A percentile compares a stretch with the other conserved stretches of the same genome.
Evolutionary conservation across 805 yeast species (phyloP).

Genomic region (Candida hungchunana): DNA sequence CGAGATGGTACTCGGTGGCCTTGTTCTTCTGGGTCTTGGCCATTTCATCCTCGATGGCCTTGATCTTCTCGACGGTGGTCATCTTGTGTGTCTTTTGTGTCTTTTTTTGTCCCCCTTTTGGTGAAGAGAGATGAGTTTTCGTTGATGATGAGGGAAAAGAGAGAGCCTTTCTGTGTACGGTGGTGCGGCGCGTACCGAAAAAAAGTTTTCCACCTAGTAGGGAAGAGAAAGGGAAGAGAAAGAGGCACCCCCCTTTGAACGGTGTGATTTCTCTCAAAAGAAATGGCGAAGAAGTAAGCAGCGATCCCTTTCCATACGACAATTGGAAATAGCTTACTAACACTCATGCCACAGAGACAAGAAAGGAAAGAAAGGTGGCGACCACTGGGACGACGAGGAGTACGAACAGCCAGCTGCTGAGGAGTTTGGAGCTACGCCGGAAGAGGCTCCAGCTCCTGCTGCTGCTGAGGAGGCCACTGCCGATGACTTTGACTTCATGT

Average conservation of each 20-base stretch:
- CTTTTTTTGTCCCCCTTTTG: too few relatives aligned
- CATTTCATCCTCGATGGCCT: constrained; percentile 94
- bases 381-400: constrained; percentile 69
- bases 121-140: background rate
- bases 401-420: constrained; percentile 48
- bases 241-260: too few relatives aligned
- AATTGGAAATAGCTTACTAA: constrained; percentile 1
- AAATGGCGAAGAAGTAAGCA: constrained; percentile 15
- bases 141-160: background rate
- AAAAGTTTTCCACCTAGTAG: constrained; percentile 1
- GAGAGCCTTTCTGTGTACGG: too few relatives aligned
- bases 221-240: too few relatives aligned
- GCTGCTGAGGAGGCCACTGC: constrained; percentile 31
- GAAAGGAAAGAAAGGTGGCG: constrained; percentile 63
- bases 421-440: constrained; percentile 28
- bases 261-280: too few relatives aligned
- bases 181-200: background rate
- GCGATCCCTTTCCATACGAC: background rate
- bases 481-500: constrained; percentile 67
- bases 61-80: constrained; percentile 28
- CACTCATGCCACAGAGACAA: constrained; percentile 39
- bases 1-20: constrained; percentile 96
- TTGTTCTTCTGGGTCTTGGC: constrained; percentile 96
- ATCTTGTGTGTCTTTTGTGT: constrained; percentile 12
- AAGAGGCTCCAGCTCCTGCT: constrained; percentile 23